Evolutionary conservation across 73 alveolate species (phyloP), one percentile per base, ranked within the genome.

Genomic region (Blepharisma stoltei): DNA sequence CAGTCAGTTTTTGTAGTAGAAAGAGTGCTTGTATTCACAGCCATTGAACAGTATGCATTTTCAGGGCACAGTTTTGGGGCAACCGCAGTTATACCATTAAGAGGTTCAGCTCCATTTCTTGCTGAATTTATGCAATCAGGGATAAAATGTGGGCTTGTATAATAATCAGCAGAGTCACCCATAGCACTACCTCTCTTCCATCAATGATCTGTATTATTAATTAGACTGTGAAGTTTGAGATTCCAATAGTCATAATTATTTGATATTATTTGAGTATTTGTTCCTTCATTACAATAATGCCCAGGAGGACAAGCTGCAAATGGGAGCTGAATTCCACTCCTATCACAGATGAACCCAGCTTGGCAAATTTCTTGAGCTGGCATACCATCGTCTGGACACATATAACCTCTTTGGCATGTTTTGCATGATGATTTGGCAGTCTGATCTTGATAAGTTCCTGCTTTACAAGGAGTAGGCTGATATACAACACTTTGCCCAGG

Each of bases 301-400:
- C 73, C 73, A 1, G 73, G 73, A 20, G 73, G 73, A 4, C 73
- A 60, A 14, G 73, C 5, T 11, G 4, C 73, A 1, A 20, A 60
- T 1, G 73, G 73, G 4, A 60, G 23, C 18, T 18, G n/a, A 18
- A 60, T 38, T 14, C 45, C 45, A 20, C 18, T 9, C 46, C 73
- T n/a, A 60, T 60, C 73, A 60, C 73, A 60, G 2, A 60, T 60
- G 5, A 60, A 60, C 2, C 73, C 73, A 2, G 38, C 46, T 60
- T 60, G 46, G 23, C 73, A 60, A 20, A 14, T 60, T 25, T 18
- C 45, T 9, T 20, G 14, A 60, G 14, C 45, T 20, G 73, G 23
- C 73, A 60, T 18, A 18, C 49, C 46, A 60, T 60, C 73, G 23
- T 60, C 14, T 14, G 73, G 73, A 60, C 73, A 60, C 46, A 20